Conservation (phyloP, 371 early-diverging fungal genomes). For the Mortierella sp. region DNA sequence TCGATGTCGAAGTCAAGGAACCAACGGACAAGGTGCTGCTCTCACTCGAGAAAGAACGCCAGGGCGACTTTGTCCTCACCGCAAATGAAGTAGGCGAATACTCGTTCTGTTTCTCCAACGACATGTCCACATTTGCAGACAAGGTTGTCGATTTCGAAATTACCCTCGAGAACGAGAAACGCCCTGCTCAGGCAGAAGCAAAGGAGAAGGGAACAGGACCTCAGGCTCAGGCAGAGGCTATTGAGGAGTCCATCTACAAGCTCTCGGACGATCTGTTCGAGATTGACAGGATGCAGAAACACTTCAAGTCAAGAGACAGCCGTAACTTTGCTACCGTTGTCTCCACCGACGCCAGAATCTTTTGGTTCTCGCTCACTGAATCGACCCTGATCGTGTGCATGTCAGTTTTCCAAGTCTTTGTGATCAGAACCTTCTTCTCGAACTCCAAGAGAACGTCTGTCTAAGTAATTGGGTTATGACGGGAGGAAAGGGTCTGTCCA, state of each 20-base stretch:
- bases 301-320: conserved; percentile 88
- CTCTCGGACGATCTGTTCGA: conserved; percentile 67
- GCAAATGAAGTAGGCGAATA: conserved; percentile 87
- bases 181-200: conserved; percentile 50
- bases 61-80: conserved; percentile 91
- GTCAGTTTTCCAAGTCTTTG: conserved; percentile 88
- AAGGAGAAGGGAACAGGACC: conserved; percentile 48
- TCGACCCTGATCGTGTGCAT: conserved; percentile 79
- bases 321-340: conserved; percentile 88
- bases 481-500: too few relatives aligned
- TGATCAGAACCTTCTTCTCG: conserved; percentile 79
- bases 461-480: conserved; percentile 34
- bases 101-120: conserved; percentile 93
- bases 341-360: conserved; percentile 85
- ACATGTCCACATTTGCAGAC: conserved; percentile 87
- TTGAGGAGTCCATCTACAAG: conserved; percentile 70
- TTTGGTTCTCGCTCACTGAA: conserved; percentile 87
- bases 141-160: conserved; percentile 95
- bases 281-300: conserved; percentile 82
- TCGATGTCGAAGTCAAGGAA: conserved; percentile 85
- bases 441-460: conserved; percentile 71
- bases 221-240: conserved; percentile 64
- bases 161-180: conserved; percentile 82
- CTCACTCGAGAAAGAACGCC: conserved; percentile 83
- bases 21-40: conserved; percentile 73